Conservation (phyloP, 1,284 basidiomycete species). For the Xerocomus minutiporus region DNA sequence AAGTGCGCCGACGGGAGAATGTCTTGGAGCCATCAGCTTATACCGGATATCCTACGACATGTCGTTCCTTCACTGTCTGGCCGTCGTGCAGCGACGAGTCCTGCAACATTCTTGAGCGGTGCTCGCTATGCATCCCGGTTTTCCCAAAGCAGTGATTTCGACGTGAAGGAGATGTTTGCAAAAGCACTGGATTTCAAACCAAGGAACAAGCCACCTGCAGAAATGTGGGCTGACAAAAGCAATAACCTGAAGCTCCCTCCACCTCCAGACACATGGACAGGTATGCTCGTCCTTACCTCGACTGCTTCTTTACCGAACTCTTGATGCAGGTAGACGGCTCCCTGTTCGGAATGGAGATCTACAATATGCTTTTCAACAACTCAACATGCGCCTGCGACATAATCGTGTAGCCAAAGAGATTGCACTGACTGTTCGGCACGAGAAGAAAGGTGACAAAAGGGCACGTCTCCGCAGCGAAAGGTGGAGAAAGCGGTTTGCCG, state of each 20-base stretch:
- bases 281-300: constrained; percentile 11
- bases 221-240: constrained; percentile 37
- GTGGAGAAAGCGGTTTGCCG: constrained; percentile 36
- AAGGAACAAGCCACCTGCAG: constrained; percentile 25
- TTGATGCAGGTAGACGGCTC: constrained; percentile 40
- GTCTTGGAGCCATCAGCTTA: constrained; percentile 23
- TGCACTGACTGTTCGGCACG: constrained; percentile 54
- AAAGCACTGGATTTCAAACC: constrained; percentile 15
- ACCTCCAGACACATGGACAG: constrained; percentile 30
- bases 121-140: constrained; percentile 11
- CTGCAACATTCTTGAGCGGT: constrained; percentile 2
- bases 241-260: constrained; percentile 23
- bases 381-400: constrained; percentile 48
- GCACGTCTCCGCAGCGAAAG: constrained; percentile 34
- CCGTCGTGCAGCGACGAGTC: neutral
- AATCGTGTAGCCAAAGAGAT: constrained; percentile 58
- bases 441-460: constrained; percentile 40
- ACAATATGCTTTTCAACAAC: constrained; percentile 40
- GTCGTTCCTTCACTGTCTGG: neutral
- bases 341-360: constrained; percentile 33
- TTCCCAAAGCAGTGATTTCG: constrained; percentile 1
- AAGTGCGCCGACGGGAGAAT: constrained; percentile 9
- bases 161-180: constrained; percentile 15
- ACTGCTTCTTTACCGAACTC: constrained; percentile 5
- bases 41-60: constrained; percentile 14